Base-by-base conservation (phyloP, 768 basidiomycete genomes). In the Nevesoporus exiguus region DNA sequence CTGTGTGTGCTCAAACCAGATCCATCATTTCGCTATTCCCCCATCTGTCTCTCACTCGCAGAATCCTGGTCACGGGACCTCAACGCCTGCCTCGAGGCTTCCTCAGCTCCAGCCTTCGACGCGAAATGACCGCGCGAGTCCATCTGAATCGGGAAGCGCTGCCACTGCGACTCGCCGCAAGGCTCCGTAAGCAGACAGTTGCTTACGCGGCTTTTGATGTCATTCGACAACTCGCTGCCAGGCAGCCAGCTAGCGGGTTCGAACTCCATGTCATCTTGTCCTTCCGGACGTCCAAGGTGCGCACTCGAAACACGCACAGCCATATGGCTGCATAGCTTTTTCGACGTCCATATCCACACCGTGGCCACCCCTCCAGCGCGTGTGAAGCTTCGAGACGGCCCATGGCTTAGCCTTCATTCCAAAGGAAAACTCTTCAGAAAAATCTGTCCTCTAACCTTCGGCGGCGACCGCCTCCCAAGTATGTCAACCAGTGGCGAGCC, bases 41-140 rank as follows among this genome's bases (percentile, higher is more conserved):
- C 47, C 61, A 61, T 61, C 61, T 53, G 6, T 63, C 51, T 51
- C 54, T 36, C 49, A 47, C 49, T 45, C 40, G 14, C 39, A 47
- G 24, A 25, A 39, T 40, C 40, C 25, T 39, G 49, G 53, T 69
- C 66, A 67, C 65, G 62, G 60, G 66, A 64, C 64, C 47, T 55
- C 47, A 36, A 36, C 36, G 9, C 13, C 49, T 51, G 66, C 66
- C 66, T 67, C 65, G 67, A 68, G 66, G 66, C 66, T 44, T 51
- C 53, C 56, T 55, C 48, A 49, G 54, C 54, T 25, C 58, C 54
- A 54, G 45, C 57, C 51, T 60, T 49, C 29, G 40, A 51, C 61
- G 61, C 66, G 66, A 66, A 57, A 67, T 67, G 66, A 67, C 65
- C 66, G 66, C 41, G 41, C 41, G 41, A 43, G 41, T 25, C 17